phyloP scores from a whole-genome alignment of 306 rosid species.

The Vigna radiata region DNA sequence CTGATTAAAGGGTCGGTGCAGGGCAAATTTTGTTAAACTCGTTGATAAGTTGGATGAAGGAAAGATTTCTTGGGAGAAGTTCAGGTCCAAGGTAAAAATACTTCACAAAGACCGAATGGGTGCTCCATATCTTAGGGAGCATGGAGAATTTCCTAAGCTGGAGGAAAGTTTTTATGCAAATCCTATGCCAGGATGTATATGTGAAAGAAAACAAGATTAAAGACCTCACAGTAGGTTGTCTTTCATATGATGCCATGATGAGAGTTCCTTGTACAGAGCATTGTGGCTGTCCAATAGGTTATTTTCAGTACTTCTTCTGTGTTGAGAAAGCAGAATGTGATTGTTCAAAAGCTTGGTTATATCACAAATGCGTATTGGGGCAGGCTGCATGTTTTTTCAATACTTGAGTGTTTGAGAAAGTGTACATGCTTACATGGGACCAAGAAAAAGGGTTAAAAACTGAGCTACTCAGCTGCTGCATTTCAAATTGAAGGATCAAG shows the following conservation, averaged over 20 bases:
- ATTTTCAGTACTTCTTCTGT: neutral
- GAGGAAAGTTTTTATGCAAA: conserved; percentile 30
- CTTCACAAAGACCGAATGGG: neutral
- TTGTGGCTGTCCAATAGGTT: neutral
- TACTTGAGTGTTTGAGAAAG: neutral
- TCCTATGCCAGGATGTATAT: conserved; percentile 31
- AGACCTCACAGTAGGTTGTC: neutral
- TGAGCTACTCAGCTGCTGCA: neutral
- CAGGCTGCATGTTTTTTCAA: no score
- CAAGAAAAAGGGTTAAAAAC: neutral
- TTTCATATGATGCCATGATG: neutral
- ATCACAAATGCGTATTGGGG: neutral
- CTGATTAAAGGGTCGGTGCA: neutral
- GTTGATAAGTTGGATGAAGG: conserved; percentile 24
- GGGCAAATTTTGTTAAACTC: conserved; percentile 13
- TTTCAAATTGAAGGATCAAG: neutral
- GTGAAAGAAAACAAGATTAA: conserved; percentile 1
- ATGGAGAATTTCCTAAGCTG: conserved; percentile 11
- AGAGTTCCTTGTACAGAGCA: neutral
- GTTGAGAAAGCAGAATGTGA: conserved; percentile 1
- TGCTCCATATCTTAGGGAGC: conserved; percentile 15
- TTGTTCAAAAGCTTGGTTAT: neutral
- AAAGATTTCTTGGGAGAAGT: conserved; percentile 10
- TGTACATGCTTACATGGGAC: neutral
- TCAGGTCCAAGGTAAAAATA: conserved; percentile 18